A percentile compares a stretch with the other conserved stretches of the same genome.
Evolutionary conservation across 192 early-diverging fungal genomes (phyloP).

Genomic region (Mortierella antarctica): DNA sequence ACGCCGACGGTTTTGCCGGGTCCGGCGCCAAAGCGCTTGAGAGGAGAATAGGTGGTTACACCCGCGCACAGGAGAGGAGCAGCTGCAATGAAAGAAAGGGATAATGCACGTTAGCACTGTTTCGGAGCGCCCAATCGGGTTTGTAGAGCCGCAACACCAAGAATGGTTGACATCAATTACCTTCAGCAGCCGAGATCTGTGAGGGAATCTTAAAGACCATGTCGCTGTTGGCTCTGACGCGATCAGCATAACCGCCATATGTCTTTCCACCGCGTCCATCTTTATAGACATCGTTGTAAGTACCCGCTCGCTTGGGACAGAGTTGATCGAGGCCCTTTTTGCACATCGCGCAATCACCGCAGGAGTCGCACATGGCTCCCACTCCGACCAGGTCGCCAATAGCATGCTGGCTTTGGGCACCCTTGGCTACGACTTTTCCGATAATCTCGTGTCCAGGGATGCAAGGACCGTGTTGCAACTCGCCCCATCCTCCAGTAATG

Average conservation of each 20-base stretch:
- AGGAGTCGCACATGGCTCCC: constrained; percentile 73
- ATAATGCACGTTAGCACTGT: background rate
- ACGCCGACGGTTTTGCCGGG: constrained; percentile 62
- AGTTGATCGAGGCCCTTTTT: constrained; percentile 37
- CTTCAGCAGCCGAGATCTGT: constrained; percentile 63
- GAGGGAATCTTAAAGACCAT: constrained; percentile 75
- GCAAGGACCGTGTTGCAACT: constrained; percentile 21
- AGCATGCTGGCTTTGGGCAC: constrained; percentile 46
- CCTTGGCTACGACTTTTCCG: constrained; percentile 54
- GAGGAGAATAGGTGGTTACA: constrained; percentile 74
- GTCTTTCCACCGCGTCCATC: constrained; percentile 69
- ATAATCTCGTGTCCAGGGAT: constrained; percentile 66
- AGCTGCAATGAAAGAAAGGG: constrained; percentile 31
- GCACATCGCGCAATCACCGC: constrained; percentile 57
- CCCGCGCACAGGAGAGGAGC: constrained; percentile 90
- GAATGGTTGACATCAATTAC: background rate
- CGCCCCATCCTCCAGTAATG: constrained; percentile 70
- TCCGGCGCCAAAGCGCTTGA: constrained; percentile 61
- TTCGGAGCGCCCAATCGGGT: background rate
- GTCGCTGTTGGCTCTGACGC: constrained; percentile 66
- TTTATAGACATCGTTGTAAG: constrained; percentile 67
- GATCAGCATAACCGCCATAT: constrained; percentile 66
- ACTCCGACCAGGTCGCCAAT: constrained; percentile 77
- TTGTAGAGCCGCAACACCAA: no score
- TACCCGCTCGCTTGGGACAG: constrained; percentile 56